Evolutionary conservation across 163 green algal genomes (phyloP), one percentile per base, ranked within the genome.

Genomic region (Coccomyxa subellipsoidea): DNA sequence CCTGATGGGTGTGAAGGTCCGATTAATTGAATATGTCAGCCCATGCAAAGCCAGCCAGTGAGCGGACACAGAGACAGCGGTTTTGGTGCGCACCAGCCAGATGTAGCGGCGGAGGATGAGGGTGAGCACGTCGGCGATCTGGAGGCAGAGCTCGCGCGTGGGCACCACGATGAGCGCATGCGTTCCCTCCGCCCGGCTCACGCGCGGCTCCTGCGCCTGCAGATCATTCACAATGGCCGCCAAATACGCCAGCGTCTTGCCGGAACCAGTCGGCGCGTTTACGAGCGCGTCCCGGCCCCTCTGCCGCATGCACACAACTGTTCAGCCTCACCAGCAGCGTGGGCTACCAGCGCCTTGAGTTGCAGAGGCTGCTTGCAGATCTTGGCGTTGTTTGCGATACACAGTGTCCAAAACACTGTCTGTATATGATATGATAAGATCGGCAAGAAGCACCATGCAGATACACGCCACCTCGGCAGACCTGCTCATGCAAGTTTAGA

Each of bases 141-240:
- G 94, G 39, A 96, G 80, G 82, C 87, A 93, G 25, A 98, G 91
- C 90, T 98, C 95, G 0, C 94, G 88, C 6, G 96, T 98, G 37
- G 95, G 96, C 39, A 87, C 91, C 23, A 98, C 77, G 0, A 98
- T 78, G 6, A 98, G 32, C 15, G 92, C 96, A 40, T 90, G 81
- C 5, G 91, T 96, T 81, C 94, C 94, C n/a, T 94, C 90, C 25
- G 38, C 72, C 7, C 94, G 80, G 32, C 75, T 83, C 59, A 96
- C 78, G 32, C 86, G 83, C 37, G 87, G 91, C 69, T 87, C 40
- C 36, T 77, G 12, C n/a, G 72, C 77, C 40, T 85, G 82, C 37
- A 96, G 82, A 29, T 85, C 66, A 38, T 93, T 38, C 6, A 95
- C 83, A 10, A 97, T 90, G 59, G 93, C 91, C 18, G 85, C 87